These are phyloP conservation scores for Schizophyllum commune DNA, from an alignment of 1,284 basidiomycete genomes.

Conservation along the genomic window DNA sequence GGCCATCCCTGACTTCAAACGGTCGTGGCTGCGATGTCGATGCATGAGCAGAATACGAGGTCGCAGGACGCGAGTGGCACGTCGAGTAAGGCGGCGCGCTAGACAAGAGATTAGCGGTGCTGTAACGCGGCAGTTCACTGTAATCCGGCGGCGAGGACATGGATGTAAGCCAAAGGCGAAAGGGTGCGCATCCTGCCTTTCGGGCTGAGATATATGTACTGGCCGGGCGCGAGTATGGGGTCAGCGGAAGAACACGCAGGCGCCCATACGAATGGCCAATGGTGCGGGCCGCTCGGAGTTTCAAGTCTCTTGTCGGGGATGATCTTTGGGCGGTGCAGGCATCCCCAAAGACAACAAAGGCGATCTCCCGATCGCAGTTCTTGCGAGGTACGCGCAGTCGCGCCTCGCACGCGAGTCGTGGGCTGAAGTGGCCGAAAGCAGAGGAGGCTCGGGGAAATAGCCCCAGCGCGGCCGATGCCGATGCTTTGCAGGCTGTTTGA, in stretches of 20 bases:
- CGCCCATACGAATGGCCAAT: neutral
- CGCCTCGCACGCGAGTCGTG: too few species aligned
- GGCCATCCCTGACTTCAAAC: neutral
- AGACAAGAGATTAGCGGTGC: neutral
- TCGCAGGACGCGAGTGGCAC: neutral
- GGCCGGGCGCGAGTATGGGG: neutral
- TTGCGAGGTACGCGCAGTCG: too few species aligned
- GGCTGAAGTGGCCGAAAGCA: too few species aligned
- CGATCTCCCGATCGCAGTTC: neutral
- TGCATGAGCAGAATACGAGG: neutral
- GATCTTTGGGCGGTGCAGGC: neutral
- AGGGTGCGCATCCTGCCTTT: too few species aligned
- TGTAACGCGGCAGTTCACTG: neutral
- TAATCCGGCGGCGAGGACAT: neutral
- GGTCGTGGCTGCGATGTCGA: neutral
- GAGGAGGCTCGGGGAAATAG: too few species aligned
- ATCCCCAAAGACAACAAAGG: neutral
- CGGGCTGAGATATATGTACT: neutral
- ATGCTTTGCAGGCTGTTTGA: too few species aligned
- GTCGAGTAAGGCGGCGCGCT: neutral
- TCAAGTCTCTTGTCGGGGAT: neutral
- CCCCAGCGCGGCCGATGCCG: too few species aligned
- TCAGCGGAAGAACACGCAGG: neutral
- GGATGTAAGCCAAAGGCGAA: neutral
- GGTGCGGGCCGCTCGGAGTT: neutral